phyloP scores from a whole-genome alignment of 164 flowering plant genomes.

The Platanus orientalis region DNA sequence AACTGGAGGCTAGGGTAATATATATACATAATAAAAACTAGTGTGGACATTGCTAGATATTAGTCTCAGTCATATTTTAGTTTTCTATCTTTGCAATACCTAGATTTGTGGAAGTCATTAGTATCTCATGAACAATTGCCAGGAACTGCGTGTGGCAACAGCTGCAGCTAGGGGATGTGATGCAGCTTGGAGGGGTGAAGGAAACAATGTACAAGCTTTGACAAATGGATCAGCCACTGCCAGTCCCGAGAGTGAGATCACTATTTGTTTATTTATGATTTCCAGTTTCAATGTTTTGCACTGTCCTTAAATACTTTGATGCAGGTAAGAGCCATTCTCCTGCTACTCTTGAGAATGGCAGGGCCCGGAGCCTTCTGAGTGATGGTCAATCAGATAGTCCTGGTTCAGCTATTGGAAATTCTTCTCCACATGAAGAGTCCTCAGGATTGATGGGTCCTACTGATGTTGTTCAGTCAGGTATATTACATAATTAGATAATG shows the following conservation, averaged over 20 bases:
- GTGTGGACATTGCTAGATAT: neutral
- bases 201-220: conserved; percentile 25
- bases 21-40: too few relatives aligned
- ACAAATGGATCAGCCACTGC: conserved; percentile 23
- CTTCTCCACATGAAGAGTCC: conserved; percentile 44
- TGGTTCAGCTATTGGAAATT: conserved; percentile 21
- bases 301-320: conserved; percentile 9
- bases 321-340: conserved; percentile 35
- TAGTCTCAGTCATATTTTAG: neutral
- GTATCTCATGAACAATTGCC: conserved; percentile 19
- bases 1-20: conserved; percentile 57
- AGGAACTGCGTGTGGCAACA: conserved; percentile 47
- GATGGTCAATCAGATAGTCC: conserved; percentile 27
- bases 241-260: conserved; percentile 39
- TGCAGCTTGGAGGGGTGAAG: conserved; percentile 51
- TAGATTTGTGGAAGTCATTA: conserved; percentile 7
- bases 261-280: neutral
- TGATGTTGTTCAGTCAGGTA: conserved; percentile 53
- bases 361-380: conserved; percentile 15
- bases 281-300: conserved; percentile 5
- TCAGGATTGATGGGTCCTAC: conserved; percentile 43
- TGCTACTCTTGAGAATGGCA: conserved; percentile 22
- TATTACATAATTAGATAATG: neutral
- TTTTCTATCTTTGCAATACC: neutral
- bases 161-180: conserved; percentile 41